Conservation (phyloP, 2,329 filamentous ascomycete species). For the Hymenoscyphus repandus region DNA sequence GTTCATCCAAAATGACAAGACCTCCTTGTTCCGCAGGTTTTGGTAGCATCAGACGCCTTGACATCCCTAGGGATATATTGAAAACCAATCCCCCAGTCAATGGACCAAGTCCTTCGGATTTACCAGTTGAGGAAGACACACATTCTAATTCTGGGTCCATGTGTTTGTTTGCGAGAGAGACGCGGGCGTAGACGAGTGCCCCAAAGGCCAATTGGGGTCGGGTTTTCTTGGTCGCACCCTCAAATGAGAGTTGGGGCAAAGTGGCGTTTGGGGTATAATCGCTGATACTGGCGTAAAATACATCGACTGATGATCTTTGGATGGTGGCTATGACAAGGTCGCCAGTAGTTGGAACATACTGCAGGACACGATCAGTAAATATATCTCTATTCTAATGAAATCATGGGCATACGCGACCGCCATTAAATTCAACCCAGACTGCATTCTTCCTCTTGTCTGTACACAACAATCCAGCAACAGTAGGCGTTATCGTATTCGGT, state of each 20-base stretch:
- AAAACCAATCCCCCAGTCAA: conserved; percentile 84
- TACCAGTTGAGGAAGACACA: conserved; percentile 79
- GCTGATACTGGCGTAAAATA: conserved; percentile 74
- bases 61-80: conserved; percentile 71
- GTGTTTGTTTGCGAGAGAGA: conserved; percentile 70
- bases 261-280: conserved; percentile 59
- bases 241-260: conserved; percentile 86
- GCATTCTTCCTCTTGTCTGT: conserved; percentile 69
- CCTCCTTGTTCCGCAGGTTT: conserved; percentile 56
- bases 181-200: conserved; percentile 82
- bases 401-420: conserved; percentile 54
- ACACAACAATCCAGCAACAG: conserved; percentile 61
- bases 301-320: conserved; percentile 67
- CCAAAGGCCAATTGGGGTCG: conserved; percentile 70
- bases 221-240: conserved; percentile 87
- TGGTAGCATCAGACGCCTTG: conserved; percentile 69
- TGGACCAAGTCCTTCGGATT: conserved; percentile 80
- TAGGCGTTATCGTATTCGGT: conserved; percentile 65
- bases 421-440: conserved; percentile 69
- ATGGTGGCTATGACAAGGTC: conserved; percentile 89
- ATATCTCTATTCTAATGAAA: background rate
- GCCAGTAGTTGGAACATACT: conserved; percentile 75
- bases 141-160: conserved; percentile 91
- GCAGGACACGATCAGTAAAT: conserved; percentile 8
- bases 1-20: conserved; percentile 70